These are phyloP conservation scores for Discostella stelligera DNA, from an alignment of 352 stramenopile genomes.

Conservation along the genomic window DNA sequence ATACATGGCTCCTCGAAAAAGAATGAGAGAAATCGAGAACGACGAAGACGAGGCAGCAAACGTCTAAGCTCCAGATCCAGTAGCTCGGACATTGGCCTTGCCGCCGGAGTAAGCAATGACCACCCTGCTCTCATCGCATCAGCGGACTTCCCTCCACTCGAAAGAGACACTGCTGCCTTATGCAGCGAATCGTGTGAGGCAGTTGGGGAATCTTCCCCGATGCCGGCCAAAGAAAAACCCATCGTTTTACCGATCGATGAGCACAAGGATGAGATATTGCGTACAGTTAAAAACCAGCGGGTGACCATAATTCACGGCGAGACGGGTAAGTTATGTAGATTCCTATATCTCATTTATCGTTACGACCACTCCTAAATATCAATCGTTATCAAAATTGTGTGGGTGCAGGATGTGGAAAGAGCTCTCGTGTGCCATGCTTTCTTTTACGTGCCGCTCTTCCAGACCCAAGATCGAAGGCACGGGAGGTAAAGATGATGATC, in stretches of 20 bases:
- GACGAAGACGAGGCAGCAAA: too few species aligned
- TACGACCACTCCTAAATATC: background rate
- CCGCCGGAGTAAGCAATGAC: too few species aligned
- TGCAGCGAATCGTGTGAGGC: too few species aligned
- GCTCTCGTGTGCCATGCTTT: constrained; percentile 89
- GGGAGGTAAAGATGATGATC: constrained; percentile 91
- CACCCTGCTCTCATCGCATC: too few species aligned
- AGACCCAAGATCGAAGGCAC: constrained; percentile 51
- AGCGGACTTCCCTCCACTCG: too few species aligned
- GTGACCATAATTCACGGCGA: constrained; percentile 83
- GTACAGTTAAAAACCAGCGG: constrained; percentile 59
- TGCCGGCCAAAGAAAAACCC: background rate
- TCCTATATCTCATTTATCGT: background rate
- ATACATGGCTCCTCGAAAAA: too few species aligned
- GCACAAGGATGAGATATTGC: constrained; percentile 69
- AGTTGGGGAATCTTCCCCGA: too few species aligned
- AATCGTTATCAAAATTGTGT: background rate
- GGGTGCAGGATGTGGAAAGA: constrained; percentile 92
- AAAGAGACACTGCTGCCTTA: too few species aligned
- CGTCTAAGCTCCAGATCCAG: too few species aligned
- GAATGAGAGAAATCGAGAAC: too few species aligned
- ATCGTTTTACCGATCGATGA: constrained; percentile 71
- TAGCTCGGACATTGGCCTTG: too few species aligned
- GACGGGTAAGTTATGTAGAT: constrained; percentile 39
- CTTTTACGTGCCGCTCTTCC: constrained; percentile 83